Base-by-base conservation (phyloP, 192 early-diverging fungal genomes). In the Backusella liffmaniae region DNA sequence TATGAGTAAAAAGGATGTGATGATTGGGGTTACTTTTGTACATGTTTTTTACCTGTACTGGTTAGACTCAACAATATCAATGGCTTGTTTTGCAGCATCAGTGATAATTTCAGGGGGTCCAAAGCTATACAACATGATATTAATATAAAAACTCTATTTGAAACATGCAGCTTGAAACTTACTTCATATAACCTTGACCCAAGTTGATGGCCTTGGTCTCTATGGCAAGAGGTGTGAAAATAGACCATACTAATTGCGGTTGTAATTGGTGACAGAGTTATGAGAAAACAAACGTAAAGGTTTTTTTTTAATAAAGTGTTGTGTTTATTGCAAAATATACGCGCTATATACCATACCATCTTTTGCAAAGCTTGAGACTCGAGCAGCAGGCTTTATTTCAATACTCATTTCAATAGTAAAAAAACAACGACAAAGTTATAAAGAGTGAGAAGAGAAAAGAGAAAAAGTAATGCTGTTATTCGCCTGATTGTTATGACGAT, bases 191-290 rank as follows among this genome's bases (percentile, higher is more conserved):
- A 1, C 90, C 95, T 82, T 98, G 97, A 1, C 97, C 97, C 16
- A 97, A 87, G 84, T 99, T 97, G 78, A 97, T 94, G 6, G 97
- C 96, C 42, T 90, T 87, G 70, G 94, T 90, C 72, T 94, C 90
- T 5, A 88, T 86, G 15, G 96, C 92, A 62, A 95, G 85, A 30
- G 93, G 95, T 30, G 95, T 97, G 83, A 96, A 97, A 80, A 94
- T 90, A 29, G 91, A 92, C 93, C 93, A 94, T 7, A 94, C 91
- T 90, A 75, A 41, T 37, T 10, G 49, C 9, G 32, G 29, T 51
- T 42, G 16, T 49, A 18, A 65, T 4, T 59, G 10, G 6, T 29
- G 23, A 70, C 36, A 70, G 46, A 23, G 23, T 15, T 39, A 41
- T 26, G 7, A 42, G 23, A 70, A 41, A 37, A 39, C 4, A 18